phyloP scores from a whole-genome alignment of 2,329 filamentous ascomycete genomes.

The Claviceps sorghi region DNA sequence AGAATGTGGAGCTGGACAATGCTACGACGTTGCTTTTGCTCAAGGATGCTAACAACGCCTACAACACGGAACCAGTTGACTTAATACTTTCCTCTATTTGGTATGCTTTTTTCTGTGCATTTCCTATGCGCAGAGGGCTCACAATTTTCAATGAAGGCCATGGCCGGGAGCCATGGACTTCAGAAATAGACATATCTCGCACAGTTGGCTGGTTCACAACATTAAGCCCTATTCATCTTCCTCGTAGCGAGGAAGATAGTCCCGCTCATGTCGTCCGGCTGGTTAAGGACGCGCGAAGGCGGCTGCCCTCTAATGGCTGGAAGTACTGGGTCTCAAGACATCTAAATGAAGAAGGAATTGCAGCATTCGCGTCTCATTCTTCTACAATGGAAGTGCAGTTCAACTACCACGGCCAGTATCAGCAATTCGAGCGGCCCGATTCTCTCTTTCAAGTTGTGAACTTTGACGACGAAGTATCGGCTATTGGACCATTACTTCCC shows the following conservation, averaged over 20 bases:
- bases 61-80: slow-evolving; percentile 19
- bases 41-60: slow-evolving; percentile 9
- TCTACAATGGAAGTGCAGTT: slow-evolving; percentile 5
- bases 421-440: slow-evolving; percentile 7
- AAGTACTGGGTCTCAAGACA: slow-evolving; percentile 1
- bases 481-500: background rate
- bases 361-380: slow-evolving; percentile 1
- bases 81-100: slow-evolving; percentile 17
- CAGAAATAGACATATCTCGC: slow-evolving; percentile 15
- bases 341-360: background rate
- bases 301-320: slow-evolving; percentile 2
- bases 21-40: slow-evolving; percentile 4
- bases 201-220: slow-evolving; percentile 27
- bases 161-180: slow-evolving; percentile 18
- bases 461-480: slow-evolving; percentile 4
- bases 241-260: background rate
- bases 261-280: background rate
- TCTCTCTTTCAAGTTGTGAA: slow-evolving; percentile 6
- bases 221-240: slow-evolving; percentile 14
- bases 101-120: slow-evolving; percentile 15
- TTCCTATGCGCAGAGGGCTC: slow-evolving; percentile 15
- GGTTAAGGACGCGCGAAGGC: slow-evolving; percentile 1
- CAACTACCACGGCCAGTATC: slow-evolving; percentile 8
- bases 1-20: background rate
- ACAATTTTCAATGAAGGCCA: slow-evolving; percentile 12